These are phyloP conservation scores for Colletotrichum sp. DNA, from an alignment of 2,329 filamentous ascomycete species.

Conservation along the genomic window DNA sequence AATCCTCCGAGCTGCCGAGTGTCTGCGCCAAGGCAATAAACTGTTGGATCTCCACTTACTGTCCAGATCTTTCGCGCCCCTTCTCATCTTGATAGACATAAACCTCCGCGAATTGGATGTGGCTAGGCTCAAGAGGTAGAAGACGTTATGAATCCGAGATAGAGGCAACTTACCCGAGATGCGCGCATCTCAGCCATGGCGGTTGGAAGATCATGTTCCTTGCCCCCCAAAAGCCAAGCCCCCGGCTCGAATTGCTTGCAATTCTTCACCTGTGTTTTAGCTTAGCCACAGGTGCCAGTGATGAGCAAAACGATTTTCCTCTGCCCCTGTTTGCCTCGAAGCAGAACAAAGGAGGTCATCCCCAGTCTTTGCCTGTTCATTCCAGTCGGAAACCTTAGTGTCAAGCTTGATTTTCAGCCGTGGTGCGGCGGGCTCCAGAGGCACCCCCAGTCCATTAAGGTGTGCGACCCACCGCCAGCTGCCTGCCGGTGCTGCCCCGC, in stretches of 20 bases:
- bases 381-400: not conserved
- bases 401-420: not conserved
- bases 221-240: not conserved
- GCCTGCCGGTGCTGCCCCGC: not conserved
- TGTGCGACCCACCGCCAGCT: not conserved
- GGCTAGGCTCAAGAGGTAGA: not conserved
- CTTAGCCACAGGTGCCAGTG: not conserved
- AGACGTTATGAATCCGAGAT: not conserved
- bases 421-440: not conserved
- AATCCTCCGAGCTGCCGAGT: not conserved
- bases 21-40: not conserved
- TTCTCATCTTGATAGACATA: not conserved
- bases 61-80: not conserved
- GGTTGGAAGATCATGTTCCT: not conserved
- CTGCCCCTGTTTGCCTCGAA: not conserved
- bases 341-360: not conserved
- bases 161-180: not conserved
- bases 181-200: not conserved
- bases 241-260: not conserved
- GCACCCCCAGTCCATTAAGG: not conserved
- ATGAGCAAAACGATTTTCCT: not conserved
- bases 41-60: not conserved
- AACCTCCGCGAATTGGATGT: not conserved
- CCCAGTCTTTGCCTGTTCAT: not conserved
- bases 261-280: not conserved